A percentile compares a stretch with the other conserved stretches of the same genome.
Evolutionary conservation across 2,329 filamentous ascomycete genomes (phyloP).

Genomic region (Thermothelomyces thermophilus): DNA sequence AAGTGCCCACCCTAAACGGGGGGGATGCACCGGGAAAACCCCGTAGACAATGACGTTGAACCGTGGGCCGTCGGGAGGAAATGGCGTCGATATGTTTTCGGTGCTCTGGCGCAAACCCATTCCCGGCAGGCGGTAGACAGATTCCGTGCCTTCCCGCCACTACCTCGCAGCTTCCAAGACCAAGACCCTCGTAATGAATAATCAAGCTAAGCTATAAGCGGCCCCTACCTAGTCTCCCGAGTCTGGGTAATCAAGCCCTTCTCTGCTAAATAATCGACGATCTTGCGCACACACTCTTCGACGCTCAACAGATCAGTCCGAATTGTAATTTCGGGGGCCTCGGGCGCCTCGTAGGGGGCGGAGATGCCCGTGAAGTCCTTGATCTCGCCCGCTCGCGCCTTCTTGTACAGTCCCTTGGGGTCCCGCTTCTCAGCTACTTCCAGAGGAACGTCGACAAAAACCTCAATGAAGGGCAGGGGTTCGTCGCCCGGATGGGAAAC

Average conservation of each 20-base stretch:
- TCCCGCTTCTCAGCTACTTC: slow-evolving; percentile 91
- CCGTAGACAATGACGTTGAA: background rate
- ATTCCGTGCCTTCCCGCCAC: background rate
- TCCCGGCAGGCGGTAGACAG: background rate
- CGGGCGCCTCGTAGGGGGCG: slow-evolving; percentile 88
- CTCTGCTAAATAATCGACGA: slow-evolving; percentile 69
- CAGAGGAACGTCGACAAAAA: slow-evolving; percentile 85
- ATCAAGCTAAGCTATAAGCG: background rate
- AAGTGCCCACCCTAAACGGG: background rate
- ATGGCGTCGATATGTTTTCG: background rate
- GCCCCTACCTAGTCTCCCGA: slow-evolving; percentile 24
- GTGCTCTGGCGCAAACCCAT: background rate
- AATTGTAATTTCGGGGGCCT: slow-evolving; percentile 80
- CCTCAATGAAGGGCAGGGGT: slow-evolving; percentile 82
- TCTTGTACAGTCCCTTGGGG: slow-evolving; percentile 97
- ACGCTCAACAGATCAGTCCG: slow-evolving; percentile 74
- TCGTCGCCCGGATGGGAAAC: slow-evolving; percentile 52
- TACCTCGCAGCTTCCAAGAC: background rate
- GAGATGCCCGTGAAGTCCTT: slow-evolving; percentile 96
- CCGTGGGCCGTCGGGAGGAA: too few species aligned
- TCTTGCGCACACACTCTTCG: slow-evolving; percentile 81
- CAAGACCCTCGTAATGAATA: background rate
- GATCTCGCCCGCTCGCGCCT: slow-evolving; percentile 87
- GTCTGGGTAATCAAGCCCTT: slow-evolving; percentile 51
- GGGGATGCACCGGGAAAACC: background rate